Evolutionary conservation across 352 stramenopile genomes (phyloP).

Genomic region (Phytophthora meadii): DNA sequence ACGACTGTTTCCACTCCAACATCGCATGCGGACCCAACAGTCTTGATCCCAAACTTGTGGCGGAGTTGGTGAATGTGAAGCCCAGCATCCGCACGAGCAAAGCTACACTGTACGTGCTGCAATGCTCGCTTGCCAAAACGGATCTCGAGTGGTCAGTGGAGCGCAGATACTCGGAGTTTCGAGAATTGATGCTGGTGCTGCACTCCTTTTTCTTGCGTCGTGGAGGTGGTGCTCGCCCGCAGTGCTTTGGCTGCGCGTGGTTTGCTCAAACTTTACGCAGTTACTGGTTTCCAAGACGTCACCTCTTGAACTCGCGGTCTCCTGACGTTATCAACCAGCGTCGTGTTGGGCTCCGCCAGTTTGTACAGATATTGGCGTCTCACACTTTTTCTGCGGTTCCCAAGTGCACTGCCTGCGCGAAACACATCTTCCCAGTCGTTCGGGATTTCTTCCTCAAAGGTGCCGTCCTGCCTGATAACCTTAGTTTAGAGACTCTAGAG

Average conservation of each 20-base stretch:
- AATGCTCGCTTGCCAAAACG: constrained; percentile 46
- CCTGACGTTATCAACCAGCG: constrained; percentile 55
- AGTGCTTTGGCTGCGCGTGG: constrained; percentile 82
- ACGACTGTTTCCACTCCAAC: constrained; percentile 55
- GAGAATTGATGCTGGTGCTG: constrained; percentile 57
- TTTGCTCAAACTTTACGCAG: constrained; percentile 67
- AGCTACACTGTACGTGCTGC: constrained; percentile 55
- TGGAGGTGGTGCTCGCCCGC: constrained; percentile 34
- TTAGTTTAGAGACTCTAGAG: constrained; percentile 43
- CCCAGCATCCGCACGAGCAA: constrained; percentile 1
- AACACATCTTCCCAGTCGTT: constrained; percentile 60
- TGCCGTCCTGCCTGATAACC: constrained; percentile 29
- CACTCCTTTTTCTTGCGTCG: constrained; percentile 52
- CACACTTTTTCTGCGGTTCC: constrained; percentile 84
- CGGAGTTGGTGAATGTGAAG: constrained; percentile 43
- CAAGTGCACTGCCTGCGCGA: constrained; percentile 71
- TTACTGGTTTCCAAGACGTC: constrained; percentile 72
- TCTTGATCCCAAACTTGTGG: constrained; percentile 60
- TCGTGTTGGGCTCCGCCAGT: constrained; percentile 58
- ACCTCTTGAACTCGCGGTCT: constrained; percentile 56
- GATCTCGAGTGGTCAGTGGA: constrained; percentile 65
- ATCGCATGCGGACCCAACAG: constrained; percentile 61
- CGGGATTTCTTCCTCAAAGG: constrained; percentile 67
- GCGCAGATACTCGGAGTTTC: constrained; percentile 80
- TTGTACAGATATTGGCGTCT: constrained; percentile 57